Evolutionary conservation across 768 basidiomycete species (phyloP), one percentile per base, ranked within the genome.

Genomic region (Roridomyces roridus): DNA sequence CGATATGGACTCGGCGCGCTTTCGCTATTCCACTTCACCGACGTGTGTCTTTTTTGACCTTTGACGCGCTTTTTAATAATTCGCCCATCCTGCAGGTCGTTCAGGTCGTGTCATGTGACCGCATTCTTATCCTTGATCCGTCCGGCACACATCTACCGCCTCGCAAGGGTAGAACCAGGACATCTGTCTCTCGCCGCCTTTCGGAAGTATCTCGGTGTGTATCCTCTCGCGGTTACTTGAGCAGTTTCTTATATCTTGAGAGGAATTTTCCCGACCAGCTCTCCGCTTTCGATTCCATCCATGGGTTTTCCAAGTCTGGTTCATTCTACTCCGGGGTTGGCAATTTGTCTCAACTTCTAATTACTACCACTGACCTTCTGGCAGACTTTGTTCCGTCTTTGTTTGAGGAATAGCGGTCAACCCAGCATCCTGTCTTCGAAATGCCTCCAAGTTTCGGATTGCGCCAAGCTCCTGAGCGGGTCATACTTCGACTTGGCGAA

Each of bases 1-100:
- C 64, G 62, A 8, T 73, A 71, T 56, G 72, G 72, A 3, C 56
- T 71, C 11, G 72, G 72, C 1, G 65, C 70, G 2, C 52, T 73
- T 15, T 62, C 64, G 0, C 54, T 70, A 28, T 73, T 66, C 41
- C 72, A 72, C 53, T 70, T 72, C 37, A 55, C 64, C 7, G 71
- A 72, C 31, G 71, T 72, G 29, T 11, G 58, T 54, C 40, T 12
- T 24, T 25, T 4, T 25, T 25, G 21, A 28, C 17, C 11, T 40
- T 11, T n/a, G 4, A 1, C 23, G 4, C 20, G n/a, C 15, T 8
- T 10, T 52, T 1, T 10, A 2, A 6, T n/a, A 21, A 23, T 46
- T 1, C 35, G 20, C 25, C 23, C 24, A 17, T 29, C 18, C n/a
- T 20, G 5, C 40, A 72, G 70, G 50, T 71, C 1, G 62, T 63